These are phyloP conservation scores for Colletotrichum acutatum DNA, from an alignment of 2,329 filamentous ascomycete genomes.

Conservation along the genomic window DNA sequence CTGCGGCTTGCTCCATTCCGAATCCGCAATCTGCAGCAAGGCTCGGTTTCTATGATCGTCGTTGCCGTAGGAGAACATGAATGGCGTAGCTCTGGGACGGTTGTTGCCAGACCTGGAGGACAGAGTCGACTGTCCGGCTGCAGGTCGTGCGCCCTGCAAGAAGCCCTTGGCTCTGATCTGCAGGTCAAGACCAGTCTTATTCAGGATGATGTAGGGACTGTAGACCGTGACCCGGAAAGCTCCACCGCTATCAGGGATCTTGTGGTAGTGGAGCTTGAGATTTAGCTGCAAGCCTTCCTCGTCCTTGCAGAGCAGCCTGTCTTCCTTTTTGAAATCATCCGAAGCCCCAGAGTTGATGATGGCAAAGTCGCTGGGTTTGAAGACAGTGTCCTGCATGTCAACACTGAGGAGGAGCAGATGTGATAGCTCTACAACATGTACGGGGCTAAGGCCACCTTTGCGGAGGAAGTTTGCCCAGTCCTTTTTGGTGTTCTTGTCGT, in stretches of 20 bases:
- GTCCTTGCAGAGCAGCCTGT: conserved; percentile 83
- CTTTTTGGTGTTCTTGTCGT: conserved; percentile 98
- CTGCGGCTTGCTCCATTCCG: conserved; percentile 95
- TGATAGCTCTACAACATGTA: conserved; percentile 96
- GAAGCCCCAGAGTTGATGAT: conserved; percentile 93
- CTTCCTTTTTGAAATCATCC: conserved; percentile 89
- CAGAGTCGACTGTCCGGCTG: conserved; percentile 80
- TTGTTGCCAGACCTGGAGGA: conserved; percentile 61
- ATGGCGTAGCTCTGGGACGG: conserved; percentile 81
- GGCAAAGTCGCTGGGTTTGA: conserved; percentile 94
- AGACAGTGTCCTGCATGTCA: conserved; percentile 95
- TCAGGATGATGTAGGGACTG: conserved; percentile 93
- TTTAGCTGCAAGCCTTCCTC: conserved; percentile 81
- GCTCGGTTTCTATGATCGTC: conserved; percentile 94
- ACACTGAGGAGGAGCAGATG: conserved; percentile 92
- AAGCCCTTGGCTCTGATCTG: conserved; percentile 90
- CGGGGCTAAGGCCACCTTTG: conserved; percentile 95
- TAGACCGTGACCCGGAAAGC: conserved; percentile 97
- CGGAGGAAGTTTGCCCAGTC: conserved; percentile 99
- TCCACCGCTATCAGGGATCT: conserved; percentile 89
- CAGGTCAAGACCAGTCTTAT: conserved; percentile 92
- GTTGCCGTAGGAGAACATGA: conserved; percentile 94
- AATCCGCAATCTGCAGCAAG: conserved; percentile 87
- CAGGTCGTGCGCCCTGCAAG: conserved; percentile 82
- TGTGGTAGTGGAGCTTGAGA: conserved; percentile 90